Conservation (phyloP, 257 asterid species). For the Capsicum pubescens region DNA sequence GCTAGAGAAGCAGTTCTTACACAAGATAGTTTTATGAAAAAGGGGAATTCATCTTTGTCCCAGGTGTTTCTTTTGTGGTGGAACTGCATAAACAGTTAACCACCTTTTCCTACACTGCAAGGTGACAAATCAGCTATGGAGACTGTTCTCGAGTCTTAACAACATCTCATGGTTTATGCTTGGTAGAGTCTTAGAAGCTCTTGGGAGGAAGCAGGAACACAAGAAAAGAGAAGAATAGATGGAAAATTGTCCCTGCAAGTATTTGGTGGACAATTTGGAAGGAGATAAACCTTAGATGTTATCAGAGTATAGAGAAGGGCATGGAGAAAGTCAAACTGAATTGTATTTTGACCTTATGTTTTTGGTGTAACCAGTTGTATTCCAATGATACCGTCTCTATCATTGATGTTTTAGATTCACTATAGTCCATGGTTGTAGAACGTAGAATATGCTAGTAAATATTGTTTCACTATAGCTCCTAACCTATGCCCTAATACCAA, state of each 20-base stretch:
- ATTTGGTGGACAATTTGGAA: background rate
- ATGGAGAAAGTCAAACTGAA: too few species aligned
- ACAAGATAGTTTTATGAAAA: background rate
- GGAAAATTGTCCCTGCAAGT: background rate
- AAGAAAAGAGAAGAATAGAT: background rate
- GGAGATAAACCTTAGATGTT: background rate
- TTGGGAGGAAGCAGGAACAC: background rate
- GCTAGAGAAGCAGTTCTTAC: background rate
- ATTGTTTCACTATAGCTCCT: too few species aligned
- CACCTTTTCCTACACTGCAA: background rate
- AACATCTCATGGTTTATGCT: background rate
- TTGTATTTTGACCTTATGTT: too few species aligned
- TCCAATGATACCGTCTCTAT: too few species aligned
- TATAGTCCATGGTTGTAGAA: too few species aligned
- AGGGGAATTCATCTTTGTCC: background rate
- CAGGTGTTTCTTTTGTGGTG: background rate
- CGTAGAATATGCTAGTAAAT: too few species aligned
- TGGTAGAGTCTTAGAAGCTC: background rate
- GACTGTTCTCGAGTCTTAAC: background rate
- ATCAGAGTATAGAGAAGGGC: background rate
- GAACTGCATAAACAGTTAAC: background rate
- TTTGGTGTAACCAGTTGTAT: too few species aligned
- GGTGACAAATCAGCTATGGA: constrained; percentile 7
- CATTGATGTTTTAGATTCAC: too few species aligned
- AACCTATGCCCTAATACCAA: too few species aligned